Conservation (phyloP, 2,329 filamentous ascomycete species). For the Aspergillus costaricaensis region DNA sequence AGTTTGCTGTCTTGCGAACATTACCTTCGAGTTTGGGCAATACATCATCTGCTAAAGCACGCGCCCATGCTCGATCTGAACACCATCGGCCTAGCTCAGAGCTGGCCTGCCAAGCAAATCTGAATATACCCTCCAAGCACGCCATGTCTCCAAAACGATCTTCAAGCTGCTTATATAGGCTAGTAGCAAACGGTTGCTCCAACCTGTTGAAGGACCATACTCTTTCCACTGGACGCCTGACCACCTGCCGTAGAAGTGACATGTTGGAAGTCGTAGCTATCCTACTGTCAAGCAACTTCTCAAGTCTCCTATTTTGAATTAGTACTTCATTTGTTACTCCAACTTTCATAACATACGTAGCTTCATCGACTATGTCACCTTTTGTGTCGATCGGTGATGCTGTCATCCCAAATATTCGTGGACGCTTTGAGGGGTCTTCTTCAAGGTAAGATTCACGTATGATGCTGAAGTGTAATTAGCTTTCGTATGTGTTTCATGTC, state of each 20-base stretch:
- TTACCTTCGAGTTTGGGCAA: conserved; percentile 62
- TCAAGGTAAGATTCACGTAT: conserved; percentile 81
- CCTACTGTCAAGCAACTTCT: conserved; percentile 73
- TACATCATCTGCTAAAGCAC: conserved; percentile 66
- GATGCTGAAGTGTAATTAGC: conserved; percentile 53
- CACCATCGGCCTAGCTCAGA: conserved; percentile 79
- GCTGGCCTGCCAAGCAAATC: conserved; percentile 60
- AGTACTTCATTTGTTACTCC: neutral
- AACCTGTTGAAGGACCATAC: conserved; percentile 59
- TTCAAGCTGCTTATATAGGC: conserved; percentile 62
- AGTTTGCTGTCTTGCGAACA: conserved; percentile 20
- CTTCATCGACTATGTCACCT: conserved; percentile 69
- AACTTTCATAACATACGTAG: conserved; percentile 44
- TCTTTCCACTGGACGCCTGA: conserved; percentile 62
- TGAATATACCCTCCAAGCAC: conserved; percentile 59
- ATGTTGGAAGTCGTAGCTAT: conserved; percentile 76
- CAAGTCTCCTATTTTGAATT: conserved; percentile 58
- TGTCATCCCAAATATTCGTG: conserved; percentile 92
- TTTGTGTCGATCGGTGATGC: conserved; percentile 90
- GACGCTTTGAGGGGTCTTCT: conserved; percentile 54
- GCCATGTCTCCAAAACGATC: conserved; percentile 54
- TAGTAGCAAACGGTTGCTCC: conserved; percentile 59
- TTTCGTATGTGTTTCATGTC: conserved; percentile 4
- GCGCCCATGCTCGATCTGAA: conserved; percentile 76
- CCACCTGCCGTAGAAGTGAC: conserved; percentile 58